Evolutionary conservation across 2,329 filamentous ascomycete genomes (phyloP), one percentile per base, ranked within the genome.

Genomic region (Fusarium pseudoanthophilum): DNA sequence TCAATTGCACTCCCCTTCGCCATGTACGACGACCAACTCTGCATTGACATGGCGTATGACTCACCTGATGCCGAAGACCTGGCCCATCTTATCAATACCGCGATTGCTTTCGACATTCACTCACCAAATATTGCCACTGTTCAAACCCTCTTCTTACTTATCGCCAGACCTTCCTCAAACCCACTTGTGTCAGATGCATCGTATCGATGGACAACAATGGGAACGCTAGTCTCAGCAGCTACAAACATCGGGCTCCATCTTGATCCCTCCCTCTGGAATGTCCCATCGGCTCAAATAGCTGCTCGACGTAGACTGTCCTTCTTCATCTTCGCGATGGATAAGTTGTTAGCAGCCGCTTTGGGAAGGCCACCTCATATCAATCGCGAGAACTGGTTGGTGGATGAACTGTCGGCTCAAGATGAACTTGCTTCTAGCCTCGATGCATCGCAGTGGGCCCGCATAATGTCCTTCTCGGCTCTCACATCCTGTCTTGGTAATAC

Each of bases 31-130:
- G 61, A 64, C 7, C 37, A 64, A 3, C 61, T 64, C 16, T 64
- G 56, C 18, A 64, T 64, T 1, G 61, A 64, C 6, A 64, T 64
- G 45, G 61, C 61, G 3, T 64, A 64, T 15, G 61, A 64, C 9
- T 49, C 61, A 21, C 61, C 56, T 5, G 21, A 64, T 16, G 11
- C 37, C 0, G 39, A 64, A 24, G 30, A 32, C 6, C 21, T 64
- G 4, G 43, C 61, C 1, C 36, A 26, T 5, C 32, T 64, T 0
- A 52, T 64, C 1, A 64, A 64, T 4, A 39, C 10, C 1, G 14
- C 43, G 0, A 7, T 64, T 39, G 26, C 45, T 26, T 64, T 34
- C 16, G 61, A 64, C 1, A 43, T 64, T 3, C 61, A 64, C 24
- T 64, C 45, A 1, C 37, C 61, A 11, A 64, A n/a, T 1, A 32